A percentile compares a stretch with the other conserved stretches of the same genome.
These are phyloP conservation scores for Juncus effusus DNA, from an alignment of 176 grass and related monocot species.

Conservation along the genomic window DNA sequence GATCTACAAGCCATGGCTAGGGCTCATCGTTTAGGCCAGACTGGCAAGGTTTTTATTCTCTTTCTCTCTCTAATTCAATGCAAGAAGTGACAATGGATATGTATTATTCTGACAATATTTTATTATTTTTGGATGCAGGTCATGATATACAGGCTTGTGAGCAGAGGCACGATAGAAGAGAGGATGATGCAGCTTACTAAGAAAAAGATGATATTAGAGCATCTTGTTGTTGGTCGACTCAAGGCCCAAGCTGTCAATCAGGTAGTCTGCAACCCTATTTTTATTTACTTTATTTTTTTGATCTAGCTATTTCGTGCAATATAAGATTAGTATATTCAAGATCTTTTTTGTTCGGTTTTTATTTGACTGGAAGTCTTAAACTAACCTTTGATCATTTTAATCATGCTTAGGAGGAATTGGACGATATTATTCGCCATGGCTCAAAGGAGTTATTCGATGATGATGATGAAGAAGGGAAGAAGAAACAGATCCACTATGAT, in stretches of 20 bases:
- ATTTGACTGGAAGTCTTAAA: conserved; percentile 2
- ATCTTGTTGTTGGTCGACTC: conserved; percentile 93
- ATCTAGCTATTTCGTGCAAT: background rate
- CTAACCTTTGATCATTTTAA: conserved; percentile 10
- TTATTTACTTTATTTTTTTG: conserved; percentile 25
- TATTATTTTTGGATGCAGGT: conserved; percentile 57
- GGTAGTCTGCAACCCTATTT: conserved; percentile 39
- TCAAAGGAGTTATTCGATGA: conserved; percentile 99
- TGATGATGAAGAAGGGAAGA: conserved; percentile 85
- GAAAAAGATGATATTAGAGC: conserved; percentile 98
- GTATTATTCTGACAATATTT: conserved; percentile 15
- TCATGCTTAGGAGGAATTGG: conserved; percentile 68
- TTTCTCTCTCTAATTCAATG: conserved; percentile 22
- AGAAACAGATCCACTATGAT: conserved; percentile 97
- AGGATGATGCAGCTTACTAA: conserved; percentile 99
- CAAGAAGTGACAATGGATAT: background rate
- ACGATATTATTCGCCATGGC: conserved; percentile 98
- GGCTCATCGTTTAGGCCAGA: conserved; percentile 98
- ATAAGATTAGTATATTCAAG: conserved; percentile 3
- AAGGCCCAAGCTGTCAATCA: conserved; percentile 92
- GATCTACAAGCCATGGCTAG: conserved; percentile 99
- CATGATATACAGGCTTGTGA: conserved; percentile 99
- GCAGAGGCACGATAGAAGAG: conserved; percentile 97
- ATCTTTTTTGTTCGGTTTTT: background rate
- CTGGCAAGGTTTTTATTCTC: conserved; percentile 67